Percentiles rank a stretch among this genome's conserved stretches.
Evolutionary conservation across 2,329 filamentous ascomycete species (phyloP).

Genomic region (Fusarium sp.): DNA sequence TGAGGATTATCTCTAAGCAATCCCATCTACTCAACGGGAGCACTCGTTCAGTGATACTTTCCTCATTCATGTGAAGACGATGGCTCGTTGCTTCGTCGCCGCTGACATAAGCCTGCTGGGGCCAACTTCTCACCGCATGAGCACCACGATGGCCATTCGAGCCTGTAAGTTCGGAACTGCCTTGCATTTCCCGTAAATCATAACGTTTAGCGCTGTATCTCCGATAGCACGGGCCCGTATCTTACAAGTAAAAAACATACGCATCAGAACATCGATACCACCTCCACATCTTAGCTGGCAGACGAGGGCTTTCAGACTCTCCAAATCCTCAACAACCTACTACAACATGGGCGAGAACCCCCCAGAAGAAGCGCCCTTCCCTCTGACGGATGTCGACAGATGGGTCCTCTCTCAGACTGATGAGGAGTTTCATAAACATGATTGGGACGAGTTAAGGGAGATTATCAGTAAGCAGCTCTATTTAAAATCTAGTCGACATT

Average conservation of each 20-base stretch:
- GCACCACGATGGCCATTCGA: background rate
- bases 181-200: background rate
- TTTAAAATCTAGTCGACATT: background rate
- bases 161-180: constrained; percentile 4
- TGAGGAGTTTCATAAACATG: constrained; percentile 73
- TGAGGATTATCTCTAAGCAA: background rate
- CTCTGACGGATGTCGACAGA: constrained; percentile 67
- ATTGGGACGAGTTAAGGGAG: constrained; percentile 76
- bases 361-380: constrained; percentile 60
- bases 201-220: background rate
- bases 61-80: background rate
- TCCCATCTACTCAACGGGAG: background rate
- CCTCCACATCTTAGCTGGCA: background rate
- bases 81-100: background rate
- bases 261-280: background rate
- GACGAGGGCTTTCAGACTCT: background rate
- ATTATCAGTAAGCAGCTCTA: constrained; percentile 65
- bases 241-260: background rate
- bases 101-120: constrained; percentile 36
- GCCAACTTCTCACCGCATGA: constrained; percentile 29
- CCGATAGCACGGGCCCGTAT: background rate
- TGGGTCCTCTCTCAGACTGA: constrained; percentile 72
- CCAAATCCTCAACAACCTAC: background rate
- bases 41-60: background rate
- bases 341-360: constrained; percentile 53